Evolutionary conservation across 2,329 filamentous ascomycete species (phyloP).

Genomic region (Gremmenia infestans): DNA sequence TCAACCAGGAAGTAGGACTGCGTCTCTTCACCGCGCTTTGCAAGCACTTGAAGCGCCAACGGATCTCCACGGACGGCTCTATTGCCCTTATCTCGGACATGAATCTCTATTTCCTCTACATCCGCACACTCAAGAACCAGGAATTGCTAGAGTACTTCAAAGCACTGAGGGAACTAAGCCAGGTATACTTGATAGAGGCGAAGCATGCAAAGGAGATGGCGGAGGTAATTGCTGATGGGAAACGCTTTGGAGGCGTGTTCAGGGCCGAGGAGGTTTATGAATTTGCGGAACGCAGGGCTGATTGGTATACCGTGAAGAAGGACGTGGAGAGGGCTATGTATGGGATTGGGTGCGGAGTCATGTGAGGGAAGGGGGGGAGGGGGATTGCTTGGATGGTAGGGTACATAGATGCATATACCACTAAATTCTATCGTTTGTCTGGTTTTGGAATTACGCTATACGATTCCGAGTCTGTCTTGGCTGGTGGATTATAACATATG

Average conservation of each 20-base stretch:
- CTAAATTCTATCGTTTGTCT: neutral
- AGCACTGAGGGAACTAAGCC: slow-evolving; percentile 83
- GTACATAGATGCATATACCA: neutral
- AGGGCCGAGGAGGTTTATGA: slow-evolving; percentile 96
- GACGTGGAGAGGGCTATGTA: slow-evolving; percentile 97
- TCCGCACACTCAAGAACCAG: slow-evolving; percentile 74
- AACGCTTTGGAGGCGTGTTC: slow-evolving; percentile 88
- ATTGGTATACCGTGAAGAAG: slow-evolving; percentile 88
- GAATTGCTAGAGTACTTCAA: slow-evolving; percentile 87
- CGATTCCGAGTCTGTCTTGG: too few relatives aligned
- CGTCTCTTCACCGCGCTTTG: slow-evolving; percentile 87
- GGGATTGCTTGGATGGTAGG: neutral
- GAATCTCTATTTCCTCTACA: slow-evolving; percentile 86
- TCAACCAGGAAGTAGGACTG: slow-evolving; percentile 94
- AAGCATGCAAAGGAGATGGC: slow-evolving; percentile 91
- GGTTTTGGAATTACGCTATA: neutral
- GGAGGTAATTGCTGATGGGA: slow-evolving; percentile 85
- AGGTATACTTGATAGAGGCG: slow-evolving; percentile 90
- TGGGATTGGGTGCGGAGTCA: slow-evolving; percentile 79
- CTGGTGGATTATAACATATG: too few relatives aligned
- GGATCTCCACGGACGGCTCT: slow-evolving; percentile 82
- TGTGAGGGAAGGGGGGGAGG: slow-evolving; percentile 49
- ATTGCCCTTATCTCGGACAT: slow-evolving; percentile 94
- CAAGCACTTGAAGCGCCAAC: slow-evolving; percentile 96
- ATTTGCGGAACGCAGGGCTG: slow-evolving; percentile 87